phyloP scores from a whole-genome alignment of 768 basidiomycete genomes.

The Auriscalpium orientale region DNA sequence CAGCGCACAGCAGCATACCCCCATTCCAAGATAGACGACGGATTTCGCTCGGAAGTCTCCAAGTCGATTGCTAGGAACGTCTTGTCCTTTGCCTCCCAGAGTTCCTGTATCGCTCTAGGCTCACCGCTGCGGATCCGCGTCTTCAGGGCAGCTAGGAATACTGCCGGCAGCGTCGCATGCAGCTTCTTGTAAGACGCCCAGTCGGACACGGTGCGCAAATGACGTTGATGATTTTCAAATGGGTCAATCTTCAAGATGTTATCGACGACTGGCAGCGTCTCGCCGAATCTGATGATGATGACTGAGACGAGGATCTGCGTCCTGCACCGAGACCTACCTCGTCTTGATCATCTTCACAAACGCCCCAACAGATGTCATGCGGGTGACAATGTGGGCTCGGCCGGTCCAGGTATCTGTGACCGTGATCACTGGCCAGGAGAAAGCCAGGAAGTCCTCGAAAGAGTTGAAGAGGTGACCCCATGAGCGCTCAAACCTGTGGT shows the following conservation, averaged over 20 bases:
- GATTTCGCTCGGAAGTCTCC: slow-evolving; percentile 68
- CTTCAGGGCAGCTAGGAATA: slow-evolving; percentile 57
- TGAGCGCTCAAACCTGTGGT: slow-evolving; percentile 62
- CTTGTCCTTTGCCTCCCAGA: slow-evolving; percentile 67
- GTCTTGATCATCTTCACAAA: slow-evolving; percentile 86
- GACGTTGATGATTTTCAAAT: slow-evolving; percentile 62
- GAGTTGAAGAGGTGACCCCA: slow-evolving; percentile 77
- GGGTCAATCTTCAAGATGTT: slow-evolving; percentile 64
- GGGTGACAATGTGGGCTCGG: slow-evolving; percentile 73
- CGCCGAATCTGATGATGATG: slow-evolving; percentile 50
- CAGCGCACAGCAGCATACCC: slow-evolving; percentile 78
- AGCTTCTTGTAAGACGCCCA: slow-evolving; percentile 62
- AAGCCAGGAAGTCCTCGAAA: slow-evolving; percentile 72
- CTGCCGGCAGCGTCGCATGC: slow-evolving; percentile 63
- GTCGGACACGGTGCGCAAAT: slow-evolving; percentile 63
- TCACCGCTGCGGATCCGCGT: slow-evolving; percentile 59
- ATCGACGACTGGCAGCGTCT: slow-evolving; percentile 63
- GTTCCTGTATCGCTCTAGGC: slow-evolving; percentile 49
- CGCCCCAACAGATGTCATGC: slow-evolving; percentile 58
- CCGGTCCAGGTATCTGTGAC: slow-evolving; percentile 69
- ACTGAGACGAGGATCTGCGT: neutral
- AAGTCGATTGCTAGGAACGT: slow-evolving; percentile 72
- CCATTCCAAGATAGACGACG: slow-evolving; percentile 65
- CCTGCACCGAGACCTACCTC: slow-evolving; percentile 33
- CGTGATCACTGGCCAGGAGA: slow-evolving; percentile 78